Percentiles rank a stretch among this genome's conserved stretches.
Conservation (phyloP, 768 basidiomycete species). For the Lenzites betulinus region DNA sequence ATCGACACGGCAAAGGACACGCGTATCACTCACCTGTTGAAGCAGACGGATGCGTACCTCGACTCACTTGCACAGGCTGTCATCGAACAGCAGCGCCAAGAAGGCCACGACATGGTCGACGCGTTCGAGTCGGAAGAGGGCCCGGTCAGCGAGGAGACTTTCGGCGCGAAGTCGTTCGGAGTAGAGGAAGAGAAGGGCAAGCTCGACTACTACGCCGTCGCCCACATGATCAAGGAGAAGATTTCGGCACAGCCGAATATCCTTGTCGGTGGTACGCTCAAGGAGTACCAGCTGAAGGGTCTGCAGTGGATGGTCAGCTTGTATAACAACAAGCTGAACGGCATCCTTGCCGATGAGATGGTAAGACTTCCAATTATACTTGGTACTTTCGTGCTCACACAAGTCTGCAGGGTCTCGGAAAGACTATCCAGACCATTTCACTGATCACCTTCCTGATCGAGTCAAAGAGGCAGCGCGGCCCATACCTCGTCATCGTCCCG, state of each 20-base stretch:
- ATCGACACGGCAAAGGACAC: constrained; percentile 99
- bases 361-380: constrained; percentile 38
- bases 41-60: constrained; percentile 93
- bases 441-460: constrained; percentile 96
- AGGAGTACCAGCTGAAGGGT: constrained; percentile 94
- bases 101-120: constrained; percentile 39
- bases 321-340: constrained; percentile 95
- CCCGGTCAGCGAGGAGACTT: constrained; percentile 83
- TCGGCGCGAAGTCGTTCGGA: constrained; percentile 75
- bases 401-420: constrained; percentile 80
- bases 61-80: constrained; percentile 96
- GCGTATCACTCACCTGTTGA: constrained; percentile 92
- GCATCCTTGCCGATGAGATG: constrained; percentile 96
- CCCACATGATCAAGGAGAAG: constrained; percentile 89
- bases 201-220: constrained; percentile 95
- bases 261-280: constrained; percentile 85
- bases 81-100: constrained; percentile 85
- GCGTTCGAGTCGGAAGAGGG: constrained; percentile 66
- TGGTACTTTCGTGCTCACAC: neutral
- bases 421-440: constrained; percentile 94
- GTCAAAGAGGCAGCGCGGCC: constrained; percentile 85
- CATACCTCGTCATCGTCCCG: constrained; percentile 94
- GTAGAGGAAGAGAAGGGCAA: constrained; percentile 73
- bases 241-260: constrained; percentile 71
- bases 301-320: constrained; percentile 98